Conservation (phyloP, 2,329 filamentous ascomycete genomes). For the Aspergillus quadrilineatus region DNA sequence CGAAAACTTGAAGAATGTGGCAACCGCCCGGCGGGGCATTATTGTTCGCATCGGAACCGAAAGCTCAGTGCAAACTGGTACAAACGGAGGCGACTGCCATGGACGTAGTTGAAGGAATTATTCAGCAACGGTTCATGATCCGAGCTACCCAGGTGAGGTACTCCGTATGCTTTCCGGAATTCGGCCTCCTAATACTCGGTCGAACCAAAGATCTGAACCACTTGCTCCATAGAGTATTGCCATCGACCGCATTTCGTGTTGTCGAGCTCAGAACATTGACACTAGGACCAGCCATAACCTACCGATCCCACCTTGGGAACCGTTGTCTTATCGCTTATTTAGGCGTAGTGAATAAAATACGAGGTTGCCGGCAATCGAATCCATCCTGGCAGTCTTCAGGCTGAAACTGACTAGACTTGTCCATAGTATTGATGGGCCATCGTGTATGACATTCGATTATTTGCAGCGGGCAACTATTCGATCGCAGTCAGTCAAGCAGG, state of each 20-base stretch:
- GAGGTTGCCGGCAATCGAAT: not conserved
- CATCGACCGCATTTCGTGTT: not conserved
- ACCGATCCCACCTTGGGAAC: not conserved
- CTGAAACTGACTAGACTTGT: slow-evolving; percentile 7
- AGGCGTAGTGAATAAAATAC: not conserved
- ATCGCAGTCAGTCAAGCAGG: not conserved
- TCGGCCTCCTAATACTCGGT: not conserved
- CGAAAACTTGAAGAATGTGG: slow-evolving; percentile 2
- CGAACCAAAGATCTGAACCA: not conserved
- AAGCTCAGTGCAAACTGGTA: not conserved
- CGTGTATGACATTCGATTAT: slow-evolving; percentile 14
- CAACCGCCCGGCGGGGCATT: not conserved
- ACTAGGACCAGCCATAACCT: not conserved
- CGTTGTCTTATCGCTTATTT: not conserved
- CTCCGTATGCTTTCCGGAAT: not conserved
- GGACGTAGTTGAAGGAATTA: slow-evolving; percentile 3
- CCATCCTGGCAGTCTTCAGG: slow-evolving; percentile 1
- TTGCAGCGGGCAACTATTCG: slow-evolving; percentile 2
- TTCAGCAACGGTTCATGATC: slow-evolving; percentile 2
- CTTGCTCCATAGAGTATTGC: not conserved
- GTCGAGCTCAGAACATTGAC: not conserved
- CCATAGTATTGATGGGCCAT: not conserved
- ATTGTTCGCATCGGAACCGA: not conserved
- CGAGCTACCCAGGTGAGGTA: not conserved
- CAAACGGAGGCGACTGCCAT: slow-evolving; percentile 3